These are phyloP conservation scores for Oenanthe javanica DNA, from an alignment of 140 eudicot species.

Conservation along the genomic window DNA sequence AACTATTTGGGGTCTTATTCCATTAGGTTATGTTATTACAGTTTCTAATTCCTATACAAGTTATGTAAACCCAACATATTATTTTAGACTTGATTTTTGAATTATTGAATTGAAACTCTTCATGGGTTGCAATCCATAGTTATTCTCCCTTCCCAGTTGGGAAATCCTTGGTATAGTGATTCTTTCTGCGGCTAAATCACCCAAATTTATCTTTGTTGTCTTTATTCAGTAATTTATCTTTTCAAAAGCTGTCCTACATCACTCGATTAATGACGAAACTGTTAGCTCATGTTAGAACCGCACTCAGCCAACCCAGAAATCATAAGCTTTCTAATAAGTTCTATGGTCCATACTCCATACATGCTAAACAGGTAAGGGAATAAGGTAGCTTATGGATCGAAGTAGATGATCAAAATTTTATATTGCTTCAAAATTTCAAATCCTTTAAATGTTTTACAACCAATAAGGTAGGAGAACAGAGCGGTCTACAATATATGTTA, in stretches of 20 bases:
- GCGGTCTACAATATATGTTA: background rate
- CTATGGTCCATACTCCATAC: background rate
- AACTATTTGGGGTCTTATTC: background rate
- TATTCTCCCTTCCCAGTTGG: background rate
- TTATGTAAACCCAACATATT: background rate
- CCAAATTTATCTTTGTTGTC: background rate
- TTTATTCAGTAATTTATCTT: background rate
- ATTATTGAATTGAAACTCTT: too few species aligned
- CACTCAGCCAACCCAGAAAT: background rate
- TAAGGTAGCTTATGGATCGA: background rate
- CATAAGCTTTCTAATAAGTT: background rate
- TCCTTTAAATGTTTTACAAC: background rate
- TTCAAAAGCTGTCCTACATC: background rate
- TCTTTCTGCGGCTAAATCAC: background rate
- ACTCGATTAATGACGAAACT: background rate
- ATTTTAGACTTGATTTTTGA: background rate
- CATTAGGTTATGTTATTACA: too few species aligned
- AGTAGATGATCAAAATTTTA: background rate
- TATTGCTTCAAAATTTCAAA: background rate
- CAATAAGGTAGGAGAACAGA: background rate
- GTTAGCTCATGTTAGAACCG: too few species aligned
- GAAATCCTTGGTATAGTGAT: background rate
- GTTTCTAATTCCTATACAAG: background rate
- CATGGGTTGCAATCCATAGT: background rate
- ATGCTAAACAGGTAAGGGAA: background rate